Evolutionary conservation across 306 rosid genomes (phyloP).

Genomic region (Dalbergia cultrata): DNA sequence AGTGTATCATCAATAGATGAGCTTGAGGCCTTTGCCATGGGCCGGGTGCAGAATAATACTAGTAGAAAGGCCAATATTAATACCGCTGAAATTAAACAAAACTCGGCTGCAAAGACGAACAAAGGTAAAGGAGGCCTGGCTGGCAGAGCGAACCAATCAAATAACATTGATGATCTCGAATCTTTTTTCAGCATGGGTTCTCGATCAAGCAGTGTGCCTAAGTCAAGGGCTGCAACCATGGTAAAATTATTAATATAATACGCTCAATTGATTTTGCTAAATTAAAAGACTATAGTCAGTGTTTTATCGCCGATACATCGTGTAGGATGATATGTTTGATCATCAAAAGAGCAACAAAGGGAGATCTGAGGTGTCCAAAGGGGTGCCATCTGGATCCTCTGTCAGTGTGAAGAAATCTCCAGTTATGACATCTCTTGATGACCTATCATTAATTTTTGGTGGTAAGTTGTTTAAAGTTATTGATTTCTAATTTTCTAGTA

Average conservation of each 20-base stretch:
- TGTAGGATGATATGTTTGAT: conserved; percentile 71
- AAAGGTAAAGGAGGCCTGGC: conserved; percentile 51
- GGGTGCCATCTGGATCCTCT: conserved; percentile 58
- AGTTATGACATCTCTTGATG: conserved; percentile 59
- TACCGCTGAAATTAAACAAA: conserved; percentile 46
- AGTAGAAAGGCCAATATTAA: conserved; percentile 48
- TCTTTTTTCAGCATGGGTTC: conserved; percentile 65
- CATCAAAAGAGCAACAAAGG: conserved; percentile 54
- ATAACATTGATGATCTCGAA: conserved; percentile 69
- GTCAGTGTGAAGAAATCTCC: conserved; percentile 67
- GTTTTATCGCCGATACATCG: conserved; percentile 43
- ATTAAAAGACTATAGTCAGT: conserved; percentile 41
- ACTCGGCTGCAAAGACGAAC: conserved; percentile 50
- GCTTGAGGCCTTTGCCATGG: conserved; percentile 84
- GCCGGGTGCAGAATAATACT: conserved; percentile 54
- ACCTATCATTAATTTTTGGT: conserved; percentile 73
- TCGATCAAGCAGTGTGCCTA: conserved; percentile 86
- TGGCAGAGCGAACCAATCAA: conserved; percentile 45
- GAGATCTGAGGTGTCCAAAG: conserved; percentile 60
- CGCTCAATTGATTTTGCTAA: conserved; percentile 36
- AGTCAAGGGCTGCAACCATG: conserved; percentile 70
- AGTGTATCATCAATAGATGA: conserved; percentile 73
- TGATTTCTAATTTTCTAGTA: conserved; percentile 41
- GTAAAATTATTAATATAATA: conserved; percentile 52
- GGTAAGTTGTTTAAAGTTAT: conserved; percentile 60